Base-by-base conservation (phyloP, 345 rosid species). In the Euphorbia tirucalli region DNA sequence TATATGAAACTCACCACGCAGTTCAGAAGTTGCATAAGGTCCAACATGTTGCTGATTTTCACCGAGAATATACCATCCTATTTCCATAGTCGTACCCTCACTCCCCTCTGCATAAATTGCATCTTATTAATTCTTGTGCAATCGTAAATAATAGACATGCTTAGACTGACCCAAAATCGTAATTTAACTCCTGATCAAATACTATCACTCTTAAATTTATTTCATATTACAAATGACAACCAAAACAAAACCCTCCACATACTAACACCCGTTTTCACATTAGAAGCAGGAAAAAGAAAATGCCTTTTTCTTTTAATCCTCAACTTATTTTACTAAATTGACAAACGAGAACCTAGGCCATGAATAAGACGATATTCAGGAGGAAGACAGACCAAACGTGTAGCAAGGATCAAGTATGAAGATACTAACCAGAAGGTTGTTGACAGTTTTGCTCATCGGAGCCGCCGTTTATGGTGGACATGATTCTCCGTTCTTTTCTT, bases 61-160 rank as follows among this genome's bases (percentile, higher is more conserved):
- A 39, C 84, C 93, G 65, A 95, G 91, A 75, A 95, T 77, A 77
- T 82, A 92, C 99, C 99, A 95, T 30, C 85, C 91, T 21, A 71
- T 83, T 65, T 77, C 93, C 44, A 73, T 79, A 79, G 28, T 77
- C 24, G 56, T 56, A 16, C 22, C 66, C 63, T 41, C 21, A 61
- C n/a, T 60, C 64, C 32, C 67, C 21, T 9, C 55, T 15, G 77
- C 61, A 48, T 58, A 48, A 50, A 28, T 5, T 30, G 19, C 7
- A 66, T 30, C 11, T 24, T 24, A 66, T 19, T 66, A 18, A 35
- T 11, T 24, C 39, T 48, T 19, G 19, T 16, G 24, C n/a, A 7
- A 25, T 48, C 55, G 44, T 15, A 44, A 46, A 32, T 27, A 41
- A 32, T 0, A 10, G 1, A 16, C 1, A 67, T 50, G 15, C 21